Percentiles rank a stretch among this genome's conserved stretches.
These are phyloP conservation scores for Eucalyptus lansdowneana DNA, from an alignment of 345 rosid species.

Conservation along the genomic window DNA sequence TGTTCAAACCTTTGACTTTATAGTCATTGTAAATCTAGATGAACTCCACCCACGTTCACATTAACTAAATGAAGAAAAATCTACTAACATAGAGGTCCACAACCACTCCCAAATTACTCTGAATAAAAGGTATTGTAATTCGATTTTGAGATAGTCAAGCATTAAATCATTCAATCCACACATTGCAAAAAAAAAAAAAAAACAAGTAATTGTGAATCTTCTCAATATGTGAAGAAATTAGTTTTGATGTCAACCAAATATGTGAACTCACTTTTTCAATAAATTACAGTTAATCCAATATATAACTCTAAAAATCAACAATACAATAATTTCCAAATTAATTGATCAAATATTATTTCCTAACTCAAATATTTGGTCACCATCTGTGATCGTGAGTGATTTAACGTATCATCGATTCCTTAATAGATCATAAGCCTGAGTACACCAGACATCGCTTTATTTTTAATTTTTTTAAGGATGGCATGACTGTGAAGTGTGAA, in stretches of 20 bases:
- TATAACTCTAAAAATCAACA: background rate
- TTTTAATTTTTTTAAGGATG: background rate
- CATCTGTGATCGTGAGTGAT: background rate
- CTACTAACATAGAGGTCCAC: background rate
- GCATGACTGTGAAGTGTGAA: background rate
- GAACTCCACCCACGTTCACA: background rate
- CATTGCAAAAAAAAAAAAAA: rapidly evolving
- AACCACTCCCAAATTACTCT: background rate
- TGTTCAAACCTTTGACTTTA: background rate
- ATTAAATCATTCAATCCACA: background rate
- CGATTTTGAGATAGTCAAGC: background rate
- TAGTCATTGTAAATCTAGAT: background rate
- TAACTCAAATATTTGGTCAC: background rate
- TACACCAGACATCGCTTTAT: background rate
- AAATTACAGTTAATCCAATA: background rate
- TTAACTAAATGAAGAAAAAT: background rate
- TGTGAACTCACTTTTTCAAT: background rate
- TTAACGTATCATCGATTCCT: background rate
- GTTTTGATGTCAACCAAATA: background rate
- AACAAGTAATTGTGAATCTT: background rate
- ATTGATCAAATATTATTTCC: background rate
- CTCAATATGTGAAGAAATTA: background rate
- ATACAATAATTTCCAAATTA: background rate
- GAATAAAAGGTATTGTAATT: background rate
- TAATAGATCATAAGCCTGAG: no score